Base-by-base conservation (phyloP, 306 rosid species). In the Delonix regia region DNA sequence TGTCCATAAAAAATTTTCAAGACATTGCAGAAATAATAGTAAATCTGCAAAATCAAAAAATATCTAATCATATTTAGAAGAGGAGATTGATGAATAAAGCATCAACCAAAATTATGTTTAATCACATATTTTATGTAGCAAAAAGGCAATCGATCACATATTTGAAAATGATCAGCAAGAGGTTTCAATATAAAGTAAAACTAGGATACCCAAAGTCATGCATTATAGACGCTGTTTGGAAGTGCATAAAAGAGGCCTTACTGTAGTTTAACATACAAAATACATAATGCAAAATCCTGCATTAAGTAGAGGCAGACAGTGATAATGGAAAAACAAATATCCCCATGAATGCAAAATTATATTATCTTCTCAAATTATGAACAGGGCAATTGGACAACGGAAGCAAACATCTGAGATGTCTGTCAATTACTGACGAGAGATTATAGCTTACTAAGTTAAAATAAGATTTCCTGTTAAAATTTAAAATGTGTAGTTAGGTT, bases 361-460 rank as follows among this genome's bases (percentile, higher is more conserved):
- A 63, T 51, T 48, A 36, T 42, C 3, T 30, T 45, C 34, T 18
- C 36, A 78, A 19, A 63, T 55, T 33, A 10, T 19, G 12, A 68
- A 60, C 42, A 65, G 33, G 36, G 30, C n/a, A 25, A 25, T 25
- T 10, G n/a, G 64, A 14, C 45, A 65, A 52, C 19, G 52, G 28
- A 68, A 48, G 65, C 52, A 38, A 62, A 30, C 51, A 63, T 33
- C 56, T 42, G 14, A 51, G 63, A 25, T 2, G 57, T n/a, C 8
- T 5, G 39, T 34, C 69, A 59, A 16, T 36, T 28, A 55, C 25
- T 16, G 22, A 55, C 22, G 51, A 38, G 38, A 33, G 42, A 69
- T 14, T 36, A 24, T 38, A 78, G 49, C 49, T 55, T 52, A 69
- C 28, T n/a, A 57, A 21, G 69, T 78, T 69, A 19, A 57, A 44